These are phyloP conservation scores for Trichothecium roseum DNA, from an alignment of 2,329 filamentous ascomycete genomes.

Conservation along the genomic window DNA sequence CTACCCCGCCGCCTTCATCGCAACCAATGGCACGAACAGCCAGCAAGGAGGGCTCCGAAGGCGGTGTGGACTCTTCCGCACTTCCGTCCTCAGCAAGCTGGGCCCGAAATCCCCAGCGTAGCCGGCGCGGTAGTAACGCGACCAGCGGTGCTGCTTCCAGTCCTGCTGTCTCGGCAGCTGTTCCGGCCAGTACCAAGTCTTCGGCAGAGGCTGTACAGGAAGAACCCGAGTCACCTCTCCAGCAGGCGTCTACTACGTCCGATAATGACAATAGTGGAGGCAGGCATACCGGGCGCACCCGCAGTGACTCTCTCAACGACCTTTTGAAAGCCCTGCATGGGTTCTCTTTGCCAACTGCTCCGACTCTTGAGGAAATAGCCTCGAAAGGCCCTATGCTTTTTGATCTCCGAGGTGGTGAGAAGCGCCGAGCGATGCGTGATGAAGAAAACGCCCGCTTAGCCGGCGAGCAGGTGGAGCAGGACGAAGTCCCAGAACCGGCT, in stretches of 20 bases:
- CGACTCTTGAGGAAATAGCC: slow-evolving; percentile 2
- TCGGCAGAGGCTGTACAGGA: slow-evolving; percentile 30
- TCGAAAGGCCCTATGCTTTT: slow-evolving; percentile 59
- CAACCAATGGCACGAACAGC: slow-evolving; percentile 64
- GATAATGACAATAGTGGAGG: slow-evolving; percentile 8
- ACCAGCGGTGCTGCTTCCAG: slow-evolving; percentile 76
- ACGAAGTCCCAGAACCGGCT: slow-evolving; percentile 33
- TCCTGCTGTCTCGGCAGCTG: slow-evolving; percentile 56
- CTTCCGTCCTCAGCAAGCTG: slow-evolving; percentile 88
- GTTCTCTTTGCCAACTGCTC: slow-evolving; percentile 20
- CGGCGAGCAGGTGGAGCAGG: slow-evolving; percentile 36
- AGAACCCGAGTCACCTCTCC: slow-evolving; percentile 16
- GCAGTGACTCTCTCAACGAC: slow-evolving; percentile 18
- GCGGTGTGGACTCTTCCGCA: slow-evolving; percentile 72
- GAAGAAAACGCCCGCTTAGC: slow-evolving; percentile 49
- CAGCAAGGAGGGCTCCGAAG: slow-evolving; percentile 68
- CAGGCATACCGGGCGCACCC: slow-evolving; percentile 2
- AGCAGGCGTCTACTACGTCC: slow-evolving; percentile 10
- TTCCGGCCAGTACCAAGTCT: slow-evolving; percentile 43
- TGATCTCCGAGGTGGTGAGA: slow-evolving; percentile 71
- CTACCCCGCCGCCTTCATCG: slow-evolving; percentile 29
- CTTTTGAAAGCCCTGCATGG: slow-evolving; percentile 26
- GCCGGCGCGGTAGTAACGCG: slow-evolving; percentile 65
- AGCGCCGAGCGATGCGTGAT: slow-evolving; percentile 67
- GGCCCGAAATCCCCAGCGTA: slow-evolving; percentile 63